phyloP scores from a whole-genome alignment of 2,329 filamentous ascomycete species.

The Pseudocercospora ulei region DNA sequence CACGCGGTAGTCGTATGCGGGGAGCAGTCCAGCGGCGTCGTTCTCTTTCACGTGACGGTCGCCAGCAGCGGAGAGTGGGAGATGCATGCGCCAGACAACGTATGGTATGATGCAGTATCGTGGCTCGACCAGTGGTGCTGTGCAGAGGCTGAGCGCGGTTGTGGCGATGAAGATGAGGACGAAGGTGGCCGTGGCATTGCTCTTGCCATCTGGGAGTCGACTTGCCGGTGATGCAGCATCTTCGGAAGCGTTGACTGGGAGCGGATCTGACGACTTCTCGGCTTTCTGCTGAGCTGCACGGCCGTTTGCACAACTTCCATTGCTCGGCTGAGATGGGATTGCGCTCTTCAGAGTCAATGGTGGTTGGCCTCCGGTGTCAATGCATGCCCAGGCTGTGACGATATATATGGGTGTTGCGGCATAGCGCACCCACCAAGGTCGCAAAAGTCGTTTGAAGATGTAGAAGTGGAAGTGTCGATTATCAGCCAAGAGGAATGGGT shows the following conservation, averaged over 20 bases:
- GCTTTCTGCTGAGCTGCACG: background rate
- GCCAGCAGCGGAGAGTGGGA: conserved; percentile 45
- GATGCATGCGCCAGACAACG: conserved; percentile 79
- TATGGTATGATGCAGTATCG: conserved; percentile 93
- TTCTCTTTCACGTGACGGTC: conserved; percentile 8
- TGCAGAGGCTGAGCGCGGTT: conserved; percentile 68
- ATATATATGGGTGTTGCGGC: conserved; percentile 58
- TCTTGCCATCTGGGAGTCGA: conserved; percentile 24
- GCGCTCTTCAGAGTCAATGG: conserved; percentile 1
- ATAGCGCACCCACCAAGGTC: conserved; percentile 39
- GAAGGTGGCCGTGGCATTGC: conserved; percentile 41
- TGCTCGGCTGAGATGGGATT: conserved; percentile 6
- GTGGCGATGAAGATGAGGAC: conserved; percentile 56
- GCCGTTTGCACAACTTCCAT: background rate
- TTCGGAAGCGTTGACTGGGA: conserved; percentile 7
- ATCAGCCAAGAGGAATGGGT: conserved; percentile 91
- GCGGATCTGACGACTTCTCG: conserved; percentile 7
- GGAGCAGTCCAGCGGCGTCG: conserved; percentile 15
- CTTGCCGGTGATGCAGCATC: conserved; percentile 14
- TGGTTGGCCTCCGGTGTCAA: conserved; percentile 47
- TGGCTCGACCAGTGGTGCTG: conserved; percentile 86
- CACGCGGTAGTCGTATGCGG: conserved; percentile 37
- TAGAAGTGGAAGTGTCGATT: conserved; percentile 98
- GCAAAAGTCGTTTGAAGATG: conserved; percentile 72
- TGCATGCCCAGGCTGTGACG: conserved; percentile 56